Evolutionary conservation across 306 rosid genomes (phyloP).

Genomic region (Dalbergia cochinchinensis): DNA sequence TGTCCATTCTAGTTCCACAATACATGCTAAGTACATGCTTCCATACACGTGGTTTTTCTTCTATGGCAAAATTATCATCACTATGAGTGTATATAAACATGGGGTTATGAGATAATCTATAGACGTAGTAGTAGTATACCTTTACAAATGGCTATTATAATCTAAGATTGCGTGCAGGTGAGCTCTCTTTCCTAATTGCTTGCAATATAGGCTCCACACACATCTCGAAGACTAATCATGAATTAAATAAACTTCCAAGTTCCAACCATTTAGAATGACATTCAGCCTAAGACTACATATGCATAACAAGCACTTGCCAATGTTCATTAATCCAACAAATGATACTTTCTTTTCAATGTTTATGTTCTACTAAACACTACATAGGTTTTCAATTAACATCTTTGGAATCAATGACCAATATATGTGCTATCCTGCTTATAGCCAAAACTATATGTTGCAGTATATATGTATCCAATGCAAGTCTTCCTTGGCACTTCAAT

Average conservation of each 20-base stretch:
- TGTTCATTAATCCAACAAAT: conserved; percentile 20
- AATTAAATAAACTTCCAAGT: background rate
- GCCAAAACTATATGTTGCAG: conserved; percentile 11
- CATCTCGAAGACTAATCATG: background rate
- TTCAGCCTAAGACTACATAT: background rate
- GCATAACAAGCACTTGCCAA: background rate
- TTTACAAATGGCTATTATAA: no score
- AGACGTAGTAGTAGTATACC: no score
- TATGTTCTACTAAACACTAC: background rate
- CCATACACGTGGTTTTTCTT: no score
- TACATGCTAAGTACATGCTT: no score
- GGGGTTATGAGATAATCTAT: no score
- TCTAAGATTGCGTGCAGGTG: no score
- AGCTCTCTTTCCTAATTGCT: no score
- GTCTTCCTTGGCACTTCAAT: conserved; percentile 46
- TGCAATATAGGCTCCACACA: background rate
- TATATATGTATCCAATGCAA: conserved; percentile 4
- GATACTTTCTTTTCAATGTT: background rate
- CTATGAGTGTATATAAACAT: no score
- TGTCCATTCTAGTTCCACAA: no score
- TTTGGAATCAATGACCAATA: conserved; percentile 3
- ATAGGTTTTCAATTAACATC: conserved; percentile 13
- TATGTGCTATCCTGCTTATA: background rate
- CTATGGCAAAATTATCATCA: no score
- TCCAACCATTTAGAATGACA: background rate